Evolutionary conservation across 2,329 filamentous ascomycete species (phyloP), one percentile per base, ranked within the genome.

Genomic region (Fusarium longipes): DNA sequence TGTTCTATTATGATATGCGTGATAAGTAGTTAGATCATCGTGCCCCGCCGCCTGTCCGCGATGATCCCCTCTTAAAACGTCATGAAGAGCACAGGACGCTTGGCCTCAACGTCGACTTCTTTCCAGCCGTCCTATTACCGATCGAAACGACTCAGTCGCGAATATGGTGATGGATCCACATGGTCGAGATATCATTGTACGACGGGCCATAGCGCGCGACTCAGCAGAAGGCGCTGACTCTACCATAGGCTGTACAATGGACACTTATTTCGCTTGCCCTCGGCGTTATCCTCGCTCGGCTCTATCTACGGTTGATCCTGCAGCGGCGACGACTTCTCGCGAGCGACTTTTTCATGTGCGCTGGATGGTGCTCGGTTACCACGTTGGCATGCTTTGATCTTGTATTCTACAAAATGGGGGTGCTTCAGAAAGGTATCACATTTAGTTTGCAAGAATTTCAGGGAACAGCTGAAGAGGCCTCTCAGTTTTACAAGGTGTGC

Each of bases 281-380:
- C 1, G 35, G 2, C 2, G 30, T 50, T 12, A 68, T 68, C 6
- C 4, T 52, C 17, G 65, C 64, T 9, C 51, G 64, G 1, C 8
- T 68, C 7, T 61, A 57, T 18, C 24, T 68, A 1, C 44, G 65
- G 1, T 17, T 68, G 1, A 6, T 44, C 1, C 12, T 68, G 2
- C 64, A 68, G 17, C 29, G 25, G 5, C 43, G 64, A 2, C 43
- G n/a, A 4, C 38, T 68, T 11, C 40, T 68, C 4, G 22, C 10
- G 1, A 68, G 59, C 2, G 65, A 68, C 25, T 6, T 48, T 0
- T 27, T 68, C 2, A 68, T 68, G 53, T 54, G 64, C 8, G 43
- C 30, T 6, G 64, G 48, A 20, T 68, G 64, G 65, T n/a, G 48
- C 7, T 29, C 25, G 6, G 22, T 38, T 2, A 14, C 42, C 1